These are phyloP conservation scores for Aphanomyces cochlioides DNA, from an alignment of 352 stramenopile species.

Conservation along the genomic window DNA sequence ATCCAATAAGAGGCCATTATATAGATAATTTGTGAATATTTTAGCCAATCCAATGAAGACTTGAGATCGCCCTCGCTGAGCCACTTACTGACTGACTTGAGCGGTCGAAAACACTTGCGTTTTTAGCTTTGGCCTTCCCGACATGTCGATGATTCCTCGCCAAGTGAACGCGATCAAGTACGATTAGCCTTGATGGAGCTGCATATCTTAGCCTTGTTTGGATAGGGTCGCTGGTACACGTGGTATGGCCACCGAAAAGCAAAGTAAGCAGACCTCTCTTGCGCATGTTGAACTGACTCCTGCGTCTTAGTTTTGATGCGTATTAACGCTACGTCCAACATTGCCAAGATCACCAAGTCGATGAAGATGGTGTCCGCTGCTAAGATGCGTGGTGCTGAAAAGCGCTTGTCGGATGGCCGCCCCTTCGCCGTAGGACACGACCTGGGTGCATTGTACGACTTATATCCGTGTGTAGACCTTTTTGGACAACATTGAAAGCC, in stretches of 20 bases:
- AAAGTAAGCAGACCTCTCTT: slow-evolving; percentile 70
- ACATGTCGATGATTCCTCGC: slow-evolving; percentile 37
- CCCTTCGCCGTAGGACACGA: slow-evolving; percentile 64
- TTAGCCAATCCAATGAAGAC: not conserved
- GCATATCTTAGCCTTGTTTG: not conserved
- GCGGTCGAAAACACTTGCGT: slow-evolving; percentile 28
- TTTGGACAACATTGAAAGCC: slow-evolving; percentile 77
- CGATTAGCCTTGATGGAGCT: slow-evolving; percentile 3
- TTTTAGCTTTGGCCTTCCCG: slow-evolving; percentile 23
- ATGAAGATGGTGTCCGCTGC: slow-evolving; percentile 99
- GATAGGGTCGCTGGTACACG: slow-evolving; percentile 65
- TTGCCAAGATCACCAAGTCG: slow-evolving; percentile 99
- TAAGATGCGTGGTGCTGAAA: slow-evolving; percentile 98
- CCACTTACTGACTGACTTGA: slow-evolving; percentile 27
- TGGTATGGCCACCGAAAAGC: slow-evolving; percentile 98
- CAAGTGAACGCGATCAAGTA: slow-evolving; percentile 40
- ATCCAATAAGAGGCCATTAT: slow-evolving; percentile 2
- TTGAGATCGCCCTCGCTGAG: slow-evolving; percentile 11
- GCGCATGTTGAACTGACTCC: slow-evolving; percentile 14
- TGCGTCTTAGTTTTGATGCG: slow-evolving; percentile 82
- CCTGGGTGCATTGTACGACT: not conserved
- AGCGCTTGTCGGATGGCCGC: slow-evolving; percentile 73
- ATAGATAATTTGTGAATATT: not conserved
- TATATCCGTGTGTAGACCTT: slow-evolving; percentile 36
- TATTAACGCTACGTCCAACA: slow-evolving; percentile 98